A percentile compares a stretch with the other conserved stretches of the same genome.
Evolutionary conservation across 2,329 filamentous ascomycete genomes (phyloP).

Genomic region (Parafenestella ontariensis): DNA sequence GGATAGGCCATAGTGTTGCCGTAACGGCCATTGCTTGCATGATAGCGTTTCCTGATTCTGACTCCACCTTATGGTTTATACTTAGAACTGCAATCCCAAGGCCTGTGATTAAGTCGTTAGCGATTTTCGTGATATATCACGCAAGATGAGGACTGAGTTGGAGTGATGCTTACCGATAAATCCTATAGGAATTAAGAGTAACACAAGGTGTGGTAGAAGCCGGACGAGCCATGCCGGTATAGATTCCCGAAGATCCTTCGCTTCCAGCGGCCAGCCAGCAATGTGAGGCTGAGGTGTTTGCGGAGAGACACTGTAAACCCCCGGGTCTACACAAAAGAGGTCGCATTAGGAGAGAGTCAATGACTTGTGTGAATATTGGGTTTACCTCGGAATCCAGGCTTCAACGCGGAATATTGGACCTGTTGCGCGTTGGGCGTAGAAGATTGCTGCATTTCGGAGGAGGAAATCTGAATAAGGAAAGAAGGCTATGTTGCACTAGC

Average conservation of each 20-base stretch:
- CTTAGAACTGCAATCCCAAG: conserved; percentile 1
- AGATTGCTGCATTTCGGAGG: too few species aligned
- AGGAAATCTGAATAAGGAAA: too few species aligned
- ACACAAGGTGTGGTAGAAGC: background rate
- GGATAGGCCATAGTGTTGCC: conserved; percentile 3
- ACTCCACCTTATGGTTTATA: background rate
- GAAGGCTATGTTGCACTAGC: too few species aligned
- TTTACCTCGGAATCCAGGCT: too few species aligned
- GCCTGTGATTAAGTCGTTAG: background rate
- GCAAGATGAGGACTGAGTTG: background rate
- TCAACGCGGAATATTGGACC: too few species aligned
- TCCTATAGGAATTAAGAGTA: background rate
- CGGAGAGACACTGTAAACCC: too few species aligned
- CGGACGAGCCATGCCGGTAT: background rate
- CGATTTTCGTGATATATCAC: background rate
- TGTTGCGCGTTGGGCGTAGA: too few species aligned
- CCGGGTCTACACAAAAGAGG: too few species aligned
- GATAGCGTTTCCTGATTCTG: background rate
- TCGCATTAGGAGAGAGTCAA: too few species aligned
- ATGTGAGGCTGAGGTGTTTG: background rate
- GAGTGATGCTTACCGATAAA: background rate
- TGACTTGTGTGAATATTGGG: too few species aligned
- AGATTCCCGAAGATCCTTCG: background rate
- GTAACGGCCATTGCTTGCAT: conserved; percentile 5
- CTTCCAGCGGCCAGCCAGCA: background rate